Evolutionary conservation across 148 eudicot genomes (phyloP).

Genomic region (Vaccinium myrtillus): DNA sequence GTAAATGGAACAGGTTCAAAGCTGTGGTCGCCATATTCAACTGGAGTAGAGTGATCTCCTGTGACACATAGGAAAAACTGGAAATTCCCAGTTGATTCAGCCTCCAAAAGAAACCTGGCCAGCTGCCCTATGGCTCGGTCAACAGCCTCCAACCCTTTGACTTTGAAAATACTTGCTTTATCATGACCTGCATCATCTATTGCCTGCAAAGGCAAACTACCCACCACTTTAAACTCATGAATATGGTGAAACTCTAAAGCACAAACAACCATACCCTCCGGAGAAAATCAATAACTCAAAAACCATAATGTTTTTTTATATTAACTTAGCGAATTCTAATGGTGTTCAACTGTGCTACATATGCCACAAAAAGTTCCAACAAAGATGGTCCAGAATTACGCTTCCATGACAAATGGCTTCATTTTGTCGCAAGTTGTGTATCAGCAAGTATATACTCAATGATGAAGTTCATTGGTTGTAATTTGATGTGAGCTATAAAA

Average conservation of each 20-base stretch:
- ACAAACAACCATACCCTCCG: neutral
- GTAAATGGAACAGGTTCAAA: constrained; percentile 93
- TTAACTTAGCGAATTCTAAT: neutral
- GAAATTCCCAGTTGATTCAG: constrained; percentile 65
- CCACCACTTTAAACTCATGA: neutral
- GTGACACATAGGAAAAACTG: constrained; percentile 78
- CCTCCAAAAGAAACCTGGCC: constrained; percentile 84
- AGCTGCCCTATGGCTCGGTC: constrained; percentile 82
- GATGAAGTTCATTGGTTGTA: neutral
- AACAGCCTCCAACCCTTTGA: constrained; percentile 85
- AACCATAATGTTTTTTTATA: neutral
- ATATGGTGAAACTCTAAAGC: neutral
- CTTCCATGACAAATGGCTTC: neutral
- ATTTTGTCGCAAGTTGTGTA: neutral
- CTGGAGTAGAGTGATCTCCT: constrained; percentile 96
- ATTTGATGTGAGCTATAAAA: constrained; percentile 7
- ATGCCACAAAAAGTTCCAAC: neutral
- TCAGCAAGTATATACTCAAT: neutral
- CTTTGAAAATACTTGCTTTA: constrained; percentile 81
- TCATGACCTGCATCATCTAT: constrained; percentile 98
- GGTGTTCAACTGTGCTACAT: neutral
- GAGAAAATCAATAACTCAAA: neutral
- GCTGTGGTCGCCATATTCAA: constrained; percentile 99
- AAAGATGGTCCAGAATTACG: constrained; percentile 3
- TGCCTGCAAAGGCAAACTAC: constrained; percentile 45